Base-by-base conservation (phyloP, 176 grass and related monocot genomes). In the Eleusine coracana region DNA sequence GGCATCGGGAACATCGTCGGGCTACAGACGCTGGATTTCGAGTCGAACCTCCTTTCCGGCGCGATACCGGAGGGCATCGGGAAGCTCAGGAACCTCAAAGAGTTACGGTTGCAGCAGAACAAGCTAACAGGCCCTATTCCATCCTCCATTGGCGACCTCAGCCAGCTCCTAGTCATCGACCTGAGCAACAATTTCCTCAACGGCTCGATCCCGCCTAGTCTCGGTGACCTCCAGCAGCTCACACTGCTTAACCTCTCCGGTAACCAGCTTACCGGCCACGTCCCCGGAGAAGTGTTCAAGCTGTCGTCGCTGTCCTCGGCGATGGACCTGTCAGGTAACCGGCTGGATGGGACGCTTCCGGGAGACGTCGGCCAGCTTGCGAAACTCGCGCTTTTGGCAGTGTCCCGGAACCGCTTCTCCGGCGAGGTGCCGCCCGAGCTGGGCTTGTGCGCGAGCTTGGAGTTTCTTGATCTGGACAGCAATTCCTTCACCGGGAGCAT, bases 291-390 rank as follows among this genome's bases (percentile, higher is more conserved):
- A 21, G 21, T 87, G 2, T 76, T 87, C 63, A 12, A 2, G 14
- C 39, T 87, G 9, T 2, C 28, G 6, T 59, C 78, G 1, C 0
- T 87, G 54, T 85, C 83, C 15, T 40, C 5, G 6, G 66, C 6
- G 21, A 49, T 87, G 85, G 91, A 92, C 14, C n/a, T 92, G 25
- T 86, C 85, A 15, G 7, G 77, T n/a, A 92, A 92, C 45, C 64
- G 8, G 17, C 73, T 92, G 9, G 78, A 66, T 0, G 91, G 87
- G 18, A 41, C 6, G 11, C 63, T 92, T 3, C 90, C 91, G 7
- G 36, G 4, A 1, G 74, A 60, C 2, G n/a, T 88, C 17, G 74
- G 61, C 10, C 60, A 41, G 23, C 82, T 91, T 6, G 76, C 12
- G 83, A 86, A 92, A 10, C 71, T 93, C 2, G 87, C 75, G 1